phyloP scores from a whole-genome alignment of 148 eudicot species.

The Beta vulgaris region DNA sequence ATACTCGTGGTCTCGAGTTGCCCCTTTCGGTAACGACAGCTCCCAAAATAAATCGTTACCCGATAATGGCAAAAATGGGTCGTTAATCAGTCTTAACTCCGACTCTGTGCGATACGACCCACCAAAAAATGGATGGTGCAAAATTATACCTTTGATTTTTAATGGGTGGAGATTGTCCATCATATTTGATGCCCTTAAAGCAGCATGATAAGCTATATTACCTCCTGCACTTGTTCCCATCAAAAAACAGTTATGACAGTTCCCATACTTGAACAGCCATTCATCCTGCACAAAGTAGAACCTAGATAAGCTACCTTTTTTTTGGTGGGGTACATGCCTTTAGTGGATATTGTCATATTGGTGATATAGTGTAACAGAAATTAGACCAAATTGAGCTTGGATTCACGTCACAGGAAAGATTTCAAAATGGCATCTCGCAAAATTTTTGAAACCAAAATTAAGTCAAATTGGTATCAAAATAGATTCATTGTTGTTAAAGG shows the following conservation, averaged over 20 bases:
- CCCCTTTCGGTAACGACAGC: conserved; percentile 48
- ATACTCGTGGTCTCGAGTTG: conserved; percentile 46
- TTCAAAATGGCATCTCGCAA: too few species aligned
- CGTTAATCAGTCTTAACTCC: conserved; percentile 31
- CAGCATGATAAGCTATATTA: conserved; percentile 42
- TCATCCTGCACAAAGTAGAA: conserved; percentile 1
- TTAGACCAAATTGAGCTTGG: too few species aligned
- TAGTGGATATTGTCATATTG: too few species aligned
- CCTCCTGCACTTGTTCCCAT: conserved; percentile 56
- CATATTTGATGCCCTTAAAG: neutral
- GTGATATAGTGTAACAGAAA: too few species aligned
- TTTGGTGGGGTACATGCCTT: too few species aligned
- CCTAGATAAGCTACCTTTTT: too few species aligned
- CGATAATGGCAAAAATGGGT: conserved; percentile 39
- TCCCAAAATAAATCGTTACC: conserved; percentile 57
- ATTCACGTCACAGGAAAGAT: too few species aligned
- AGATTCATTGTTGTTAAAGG: too few species aligned
- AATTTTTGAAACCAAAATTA: too few species aligned
- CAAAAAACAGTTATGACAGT: conserved; percentile 28
- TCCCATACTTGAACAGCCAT: conserved; percentile 34
- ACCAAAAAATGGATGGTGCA: conserved; percentile 46
- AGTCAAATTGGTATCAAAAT: too few species aligned
- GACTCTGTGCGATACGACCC: conserved; percentile 37
- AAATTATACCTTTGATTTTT: conserved; percentile 32
- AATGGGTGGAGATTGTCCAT: conserved; percentile 26